Conservation (phyloP, 139 green algal genomes). For the Micractinium conductrix region DNA sequence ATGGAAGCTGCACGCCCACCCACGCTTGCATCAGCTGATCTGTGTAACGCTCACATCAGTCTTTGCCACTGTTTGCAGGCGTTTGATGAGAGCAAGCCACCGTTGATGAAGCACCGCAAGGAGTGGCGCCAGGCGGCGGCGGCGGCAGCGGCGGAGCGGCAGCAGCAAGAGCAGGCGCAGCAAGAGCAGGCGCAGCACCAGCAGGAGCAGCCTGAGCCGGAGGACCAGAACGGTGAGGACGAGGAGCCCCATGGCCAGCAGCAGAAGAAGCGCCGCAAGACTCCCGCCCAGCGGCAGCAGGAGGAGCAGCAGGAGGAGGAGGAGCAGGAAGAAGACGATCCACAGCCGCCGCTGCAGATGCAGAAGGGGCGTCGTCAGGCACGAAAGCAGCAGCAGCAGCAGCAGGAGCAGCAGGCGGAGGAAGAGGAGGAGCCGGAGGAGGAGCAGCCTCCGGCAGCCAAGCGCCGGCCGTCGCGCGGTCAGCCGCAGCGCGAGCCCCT, state of each 20-base stretch:
- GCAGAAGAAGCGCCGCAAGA: not conserved
- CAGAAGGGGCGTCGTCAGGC: not conserved
- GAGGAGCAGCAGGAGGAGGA: not conserved
- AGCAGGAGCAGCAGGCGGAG: not conserved
- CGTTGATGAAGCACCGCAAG: conserved; percentile 28
- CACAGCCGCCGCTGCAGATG: not conserved
- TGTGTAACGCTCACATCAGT: no score
- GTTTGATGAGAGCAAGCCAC: not conserved
- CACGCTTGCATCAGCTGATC: no score
- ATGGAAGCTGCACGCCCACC: no score
- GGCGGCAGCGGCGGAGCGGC: not conserved
- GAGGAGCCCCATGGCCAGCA: not conserved
- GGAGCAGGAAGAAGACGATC: not conserved
- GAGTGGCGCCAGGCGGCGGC: not conserved
- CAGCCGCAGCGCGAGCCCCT: not conserved
- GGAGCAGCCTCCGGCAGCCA: not conserved
- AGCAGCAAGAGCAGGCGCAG: not conserved
- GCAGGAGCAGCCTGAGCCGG: conserved; percentile 2
- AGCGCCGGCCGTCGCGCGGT: not conserved
- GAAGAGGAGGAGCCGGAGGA: not conserved
- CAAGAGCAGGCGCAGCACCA: not conserved
- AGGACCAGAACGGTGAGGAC: not conserved
- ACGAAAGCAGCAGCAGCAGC: not conserved
- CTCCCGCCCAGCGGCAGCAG: not conserved
- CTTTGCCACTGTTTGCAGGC: not conserved